Conservation (phyloP, 169 alveolate genomes). For the Perkinsus chesapeaki region DNA sequence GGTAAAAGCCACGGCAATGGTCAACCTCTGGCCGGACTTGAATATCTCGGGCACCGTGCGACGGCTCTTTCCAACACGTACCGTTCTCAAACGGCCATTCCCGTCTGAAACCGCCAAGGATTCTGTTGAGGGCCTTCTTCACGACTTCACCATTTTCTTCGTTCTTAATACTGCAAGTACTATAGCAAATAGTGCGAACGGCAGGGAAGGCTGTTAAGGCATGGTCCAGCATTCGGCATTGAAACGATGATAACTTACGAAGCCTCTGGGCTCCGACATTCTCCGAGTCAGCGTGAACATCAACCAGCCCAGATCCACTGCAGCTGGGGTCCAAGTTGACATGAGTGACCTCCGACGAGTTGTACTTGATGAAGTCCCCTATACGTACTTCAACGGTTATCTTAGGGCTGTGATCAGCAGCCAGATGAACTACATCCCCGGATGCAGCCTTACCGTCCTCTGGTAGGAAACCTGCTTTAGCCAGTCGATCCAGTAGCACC, state of each 20-base stretch:
- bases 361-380: background rate
- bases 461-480: background rate
- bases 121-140: constrained; percentile 11
- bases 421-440: background rate
- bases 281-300: constrained; percentile 5
- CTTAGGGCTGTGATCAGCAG: background rate
- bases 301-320: constrained; percentile 25
- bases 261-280: constrained; percentile 13
- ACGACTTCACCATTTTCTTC: constrained; percentile 35
- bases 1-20: constrained; percentile 31
- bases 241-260: constrained; percentile 21
- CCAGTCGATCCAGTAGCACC: constrained; percentile 16
- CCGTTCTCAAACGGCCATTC: background rate
- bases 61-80: background rate
- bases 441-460: background rate
- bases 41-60: background rate
- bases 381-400: background rate
- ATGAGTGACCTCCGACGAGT: background rate
- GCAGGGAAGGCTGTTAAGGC: constrained; percentile 16
- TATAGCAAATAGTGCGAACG: constrained; percentile 26
- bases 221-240: constrained; percentile 23
- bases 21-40: constrained; percentile 17
- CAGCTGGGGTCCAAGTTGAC: constrained; percentile 31
- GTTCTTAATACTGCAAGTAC: constrained; percentile 23
- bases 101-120: background rate